Conservation (phyloP, 2,329 filamentous ascomycete species). For the Fusarium nelsonii region DNA sequence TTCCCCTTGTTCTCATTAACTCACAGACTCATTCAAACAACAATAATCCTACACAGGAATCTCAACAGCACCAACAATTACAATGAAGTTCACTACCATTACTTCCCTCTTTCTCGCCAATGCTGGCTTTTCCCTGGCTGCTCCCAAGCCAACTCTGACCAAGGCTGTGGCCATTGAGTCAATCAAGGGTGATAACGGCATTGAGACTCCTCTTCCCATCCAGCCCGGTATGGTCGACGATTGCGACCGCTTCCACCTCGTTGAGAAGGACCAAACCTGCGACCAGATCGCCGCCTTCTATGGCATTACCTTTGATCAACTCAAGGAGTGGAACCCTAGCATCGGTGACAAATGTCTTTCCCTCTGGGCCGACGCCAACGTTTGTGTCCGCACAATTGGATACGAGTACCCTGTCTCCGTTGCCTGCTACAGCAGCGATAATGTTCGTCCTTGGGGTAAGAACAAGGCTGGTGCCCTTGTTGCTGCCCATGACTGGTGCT, state of each 20-base stretch:
- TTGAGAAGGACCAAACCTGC: neutral
- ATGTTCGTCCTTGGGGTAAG: conserved; percentile 8
- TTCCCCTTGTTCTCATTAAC: rapidly evolving
- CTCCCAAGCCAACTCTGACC: neutral
- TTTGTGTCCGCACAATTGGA: conserved; percentile 7
- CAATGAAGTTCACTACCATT: conserved; percentile 16
- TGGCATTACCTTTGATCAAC: conserved; percentile 1
- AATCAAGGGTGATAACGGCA: conserved; percentile 9
- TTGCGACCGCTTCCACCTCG: conserved; percentile 12
- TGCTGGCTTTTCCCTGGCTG: neutral
- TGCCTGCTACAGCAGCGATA: neutral
- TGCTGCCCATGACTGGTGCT: conserved; percentile 18
- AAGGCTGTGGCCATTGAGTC: conserved; percentile 17
- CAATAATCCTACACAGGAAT: rapidly evolving
- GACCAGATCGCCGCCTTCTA: neutral
- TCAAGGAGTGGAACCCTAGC: conserved; percentile 21
- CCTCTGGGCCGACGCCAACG: conserved; percentile 26
- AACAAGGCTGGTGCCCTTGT: conserved; percentile 12
- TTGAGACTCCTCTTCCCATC: conserved; percentile 21
- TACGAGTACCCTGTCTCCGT: conserved; percentile 3
- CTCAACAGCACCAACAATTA: neutral
- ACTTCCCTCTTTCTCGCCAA: neutral
- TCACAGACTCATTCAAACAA: neutral
- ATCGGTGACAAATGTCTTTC: neutral
- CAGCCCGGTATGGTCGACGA: conserved; percentile 23